Evolutionary conservation across 176 grass and related monocot genomes (phyloP).

Genomic region (Oryza longistaminata): DNA sequence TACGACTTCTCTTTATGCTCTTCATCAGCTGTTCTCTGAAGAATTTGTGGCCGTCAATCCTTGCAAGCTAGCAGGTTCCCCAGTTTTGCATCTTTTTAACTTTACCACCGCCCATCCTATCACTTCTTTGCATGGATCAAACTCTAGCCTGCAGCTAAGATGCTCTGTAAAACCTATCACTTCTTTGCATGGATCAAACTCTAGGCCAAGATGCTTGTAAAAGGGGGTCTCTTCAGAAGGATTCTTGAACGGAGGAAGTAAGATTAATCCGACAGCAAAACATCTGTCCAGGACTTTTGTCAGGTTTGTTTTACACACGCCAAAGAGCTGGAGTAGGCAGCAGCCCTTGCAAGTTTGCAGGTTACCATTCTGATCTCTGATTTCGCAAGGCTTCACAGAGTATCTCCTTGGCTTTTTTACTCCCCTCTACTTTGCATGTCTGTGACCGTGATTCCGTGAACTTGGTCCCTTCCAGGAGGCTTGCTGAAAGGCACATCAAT

Average conservation of each 20-base stretch:
- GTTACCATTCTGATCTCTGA: constrained; percentile 21
- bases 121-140: constrained; percentile 33
- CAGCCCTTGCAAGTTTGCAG: constrained; percentile 28
- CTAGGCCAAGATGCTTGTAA: constrained; percentile 15
- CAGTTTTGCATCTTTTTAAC: constrained; percentile 17
- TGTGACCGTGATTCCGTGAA: not conserved
- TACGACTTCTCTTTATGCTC: constrained; percentile 47
- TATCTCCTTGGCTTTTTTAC: constrained; percentile 38
- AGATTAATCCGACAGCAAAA: constrained; percentile 8
- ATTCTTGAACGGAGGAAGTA: not conserved
- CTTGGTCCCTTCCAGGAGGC: constrained; percentile 10
- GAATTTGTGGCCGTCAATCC: not conserved
- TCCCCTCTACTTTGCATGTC: constrained; percentile 17
- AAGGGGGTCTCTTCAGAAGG: not conserved
- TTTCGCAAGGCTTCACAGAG: constrained; percentile 33
- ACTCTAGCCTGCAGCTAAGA: constrained; percentile 19
- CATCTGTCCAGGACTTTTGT: constrained; percentile 16
- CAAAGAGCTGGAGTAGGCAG: not conserved
- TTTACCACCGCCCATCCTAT: constrained; percentile 25
- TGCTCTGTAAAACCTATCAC: constrained; percentile 18
- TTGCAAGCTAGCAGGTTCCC: constrained; percentile 24
- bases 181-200: constrained; percentile 34
- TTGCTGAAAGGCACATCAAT: not conserved
- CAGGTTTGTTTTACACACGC: not conserved
- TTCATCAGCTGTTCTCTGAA: constrained; percentile 28